Base-by-base conservation (phyloP, 345 rosid species). In the Sonneratia caseolaris region DNA sequence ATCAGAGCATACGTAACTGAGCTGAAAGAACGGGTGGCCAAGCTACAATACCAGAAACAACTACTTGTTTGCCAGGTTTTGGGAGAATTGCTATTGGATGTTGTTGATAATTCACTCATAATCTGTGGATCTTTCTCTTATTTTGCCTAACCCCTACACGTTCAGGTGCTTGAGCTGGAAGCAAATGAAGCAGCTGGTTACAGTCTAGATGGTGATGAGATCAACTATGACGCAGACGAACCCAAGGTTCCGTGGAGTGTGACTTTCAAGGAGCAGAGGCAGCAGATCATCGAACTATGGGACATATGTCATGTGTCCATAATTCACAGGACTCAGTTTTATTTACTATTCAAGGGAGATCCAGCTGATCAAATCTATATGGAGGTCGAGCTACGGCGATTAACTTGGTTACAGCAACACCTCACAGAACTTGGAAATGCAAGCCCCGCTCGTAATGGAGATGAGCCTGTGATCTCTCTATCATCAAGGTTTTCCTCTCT, bases 41-140 rank as follows among this genome's bases (percentile, higher is more conserved):
- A 94, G 76, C 78, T 96, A 78, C 99, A 96, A 81, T 96, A 96
- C 82, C 98, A 96, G 82, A 96, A 96, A 85, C 99, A 96, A 77
- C 89, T 96, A n/a, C 98, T 96, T 75, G 99, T 96, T 83, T 88
- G 96, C 79, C 99, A 94, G 98, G 98, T 91, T 21, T 62, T 55
- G 11, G 21, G 10, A 12, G 37, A 56, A 35, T 70, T 59, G 3
- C 35, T 45, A 57, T 57, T 21, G 64, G 13, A n/a, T 10, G 8
- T 5, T 57, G 9, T 16, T 4, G 8, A 15, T 22, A 5, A n/a
- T 57, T 22, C 21, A 57, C 1, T 8, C 32, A 57, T 3, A 19
- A 19, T 59, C 7, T 37, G 32, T 67, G 38, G 24, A 49, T 70
- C 16, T 19, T 66, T 48, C 24, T 38, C 13, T 71, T 66, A 32